Evolutionary conservation across 1,139 yeast genomes (phyloP), one percentile per base, ranked within the genome.

Genomic region (Suhomyces choctaworum): DNA sequence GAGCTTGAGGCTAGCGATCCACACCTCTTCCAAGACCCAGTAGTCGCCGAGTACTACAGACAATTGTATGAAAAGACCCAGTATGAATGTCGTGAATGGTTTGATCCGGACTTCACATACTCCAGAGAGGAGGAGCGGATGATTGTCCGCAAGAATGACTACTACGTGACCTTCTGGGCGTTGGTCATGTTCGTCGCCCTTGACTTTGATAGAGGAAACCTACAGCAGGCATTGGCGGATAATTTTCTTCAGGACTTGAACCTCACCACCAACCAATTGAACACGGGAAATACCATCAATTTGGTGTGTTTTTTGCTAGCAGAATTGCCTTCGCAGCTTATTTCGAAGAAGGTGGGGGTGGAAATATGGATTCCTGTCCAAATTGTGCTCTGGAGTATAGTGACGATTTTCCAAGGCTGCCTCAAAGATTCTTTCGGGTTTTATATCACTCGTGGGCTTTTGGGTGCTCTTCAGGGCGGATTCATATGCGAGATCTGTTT

Each of bases 321-420:
- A 10, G 82, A 77, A 50, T 54, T 77, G 13, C 82, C 82, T 0
- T 76, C 81, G 1, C 80, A 76, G 48, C 55, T 76, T 45, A 47
- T 76, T 12, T 69, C 79, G 7, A 76, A 77, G 47, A 64, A 60
- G 36, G 36, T 76, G 17, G 82, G 82, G 5, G 70, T 78, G 4
- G 80, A 76, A 48, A 46, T 66, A 27, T 77, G 78, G 70, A 66
- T 76, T 32, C 82, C 82, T 1, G 56, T 64, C 23, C 81, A 76
- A 47, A 66, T 76, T 56, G 47, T 58, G 8, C 39, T 60, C 3
- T 77, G 82, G 82, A 69, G 78, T 26, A 36, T 70, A n/a, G 74
- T 74, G 3, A 71, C 80, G 1, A 56, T 72, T 25, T 47, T 60
- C 9, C 82, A 77, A 48, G 70, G 69, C 30, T 59, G 60, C 13